Evolutionary conservation across 2,329 filamentous ascomycete genomes (phyloP), one percentile per base, ranked within the genome.

Genomic region (Proliferodiscus dingleyae): DNA sequence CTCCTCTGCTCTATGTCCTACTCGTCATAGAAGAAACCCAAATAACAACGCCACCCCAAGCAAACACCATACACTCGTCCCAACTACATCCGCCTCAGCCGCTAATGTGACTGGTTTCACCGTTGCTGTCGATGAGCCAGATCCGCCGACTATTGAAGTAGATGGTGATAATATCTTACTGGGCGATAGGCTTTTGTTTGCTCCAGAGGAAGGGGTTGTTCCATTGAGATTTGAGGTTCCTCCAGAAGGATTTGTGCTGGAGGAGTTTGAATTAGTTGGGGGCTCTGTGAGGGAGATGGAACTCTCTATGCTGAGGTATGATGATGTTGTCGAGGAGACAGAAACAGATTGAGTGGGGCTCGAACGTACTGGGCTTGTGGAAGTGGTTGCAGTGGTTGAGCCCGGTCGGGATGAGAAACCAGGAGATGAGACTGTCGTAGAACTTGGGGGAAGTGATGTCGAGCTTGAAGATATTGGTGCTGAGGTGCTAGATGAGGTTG

Each of bases 11-110:
- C 32, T 18, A 34, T 34, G n/a, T 10, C 13, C 8, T 18, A 26
- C 24, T 7, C 13, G 18, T 29, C 26, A 45, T 29, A 45, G 15
- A 16, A 45, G 22, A 37, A 30, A 41, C 2, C n/a, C 24, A 26
- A 48, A 48, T 5, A 48, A 15, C 32, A 29, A 33, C 10, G 41
- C 46, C 15, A 48, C 46, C 15, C 16, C 41, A 9, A 44, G 13
- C 15, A 48, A 44, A 8, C 19, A 16, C 21, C 23, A 40, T 18
- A 36, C 46, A 26, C 39, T 41, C 11, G 29, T 37, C 18, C 18
- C 23, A 34, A 44, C 6, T 2, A 48, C 23, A 30, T 32, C 37
- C 18, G 46, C 36, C 18, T 33, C 46, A 22, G 41, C 37, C n/a
- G 8, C 18, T 3, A 28, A 42, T 13, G 32, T 41, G 15, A 28